Evolutionary conservation across 2,329 filamentous ascomycete genomes (phyloP).

Genomic region (Paraphoma chrysanthemicola): DNA sequence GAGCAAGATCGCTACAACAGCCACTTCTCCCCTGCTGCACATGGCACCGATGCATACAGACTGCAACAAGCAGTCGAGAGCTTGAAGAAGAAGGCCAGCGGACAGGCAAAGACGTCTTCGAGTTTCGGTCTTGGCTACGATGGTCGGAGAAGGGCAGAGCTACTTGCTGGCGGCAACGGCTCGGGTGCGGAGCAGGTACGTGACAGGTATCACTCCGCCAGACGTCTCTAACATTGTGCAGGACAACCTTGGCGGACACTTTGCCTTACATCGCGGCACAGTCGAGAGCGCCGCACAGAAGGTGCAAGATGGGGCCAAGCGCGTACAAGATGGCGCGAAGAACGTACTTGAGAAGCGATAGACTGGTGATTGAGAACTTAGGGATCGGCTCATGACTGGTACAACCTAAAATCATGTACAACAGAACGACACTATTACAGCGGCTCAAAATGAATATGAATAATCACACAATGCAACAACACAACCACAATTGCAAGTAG

Average conservation of each 20-base stretch:
- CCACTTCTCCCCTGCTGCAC: constrained; percentile 31
- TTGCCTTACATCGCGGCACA: constrained; percentile 26
- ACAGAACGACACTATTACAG: background rate
- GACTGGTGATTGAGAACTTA: background rate
- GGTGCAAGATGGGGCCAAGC: constrained; percentile 34
- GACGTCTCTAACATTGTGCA: constrained; percentile 15
- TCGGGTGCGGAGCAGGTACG: constrained; percentile 44
- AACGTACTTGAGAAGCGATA: constrained; percentile 28
- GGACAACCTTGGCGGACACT: constrained; percentile 41
- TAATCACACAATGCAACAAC: background rate
- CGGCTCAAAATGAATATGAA: background rate
- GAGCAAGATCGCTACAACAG: constrained; percentile 34
- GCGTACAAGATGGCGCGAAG: constrained; percentile 34
- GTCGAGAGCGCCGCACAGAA: constrained; percentile 34
- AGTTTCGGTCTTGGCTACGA: constrained; percentile 40
- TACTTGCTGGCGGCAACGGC: constrained; percentile 35
- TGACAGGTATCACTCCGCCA: background rate
- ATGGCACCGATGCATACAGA: constrained; percentile 29
- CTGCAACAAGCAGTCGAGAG: constrained; percentile 32
- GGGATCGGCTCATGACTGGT: background rate
- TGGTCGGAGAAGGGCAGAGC: constrained; percentile 37
- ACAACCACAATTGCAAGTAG: background rate
- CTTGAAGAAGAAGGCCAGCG: constrained; percentile 28
- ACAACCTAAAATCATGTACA: constrained; percentile 8
- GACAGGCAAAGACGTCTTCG: constrained; percentile 26